Conservation (phyloP, 2,329 filamentous ascomycete species). For the Penicillium expansum region DNA sequence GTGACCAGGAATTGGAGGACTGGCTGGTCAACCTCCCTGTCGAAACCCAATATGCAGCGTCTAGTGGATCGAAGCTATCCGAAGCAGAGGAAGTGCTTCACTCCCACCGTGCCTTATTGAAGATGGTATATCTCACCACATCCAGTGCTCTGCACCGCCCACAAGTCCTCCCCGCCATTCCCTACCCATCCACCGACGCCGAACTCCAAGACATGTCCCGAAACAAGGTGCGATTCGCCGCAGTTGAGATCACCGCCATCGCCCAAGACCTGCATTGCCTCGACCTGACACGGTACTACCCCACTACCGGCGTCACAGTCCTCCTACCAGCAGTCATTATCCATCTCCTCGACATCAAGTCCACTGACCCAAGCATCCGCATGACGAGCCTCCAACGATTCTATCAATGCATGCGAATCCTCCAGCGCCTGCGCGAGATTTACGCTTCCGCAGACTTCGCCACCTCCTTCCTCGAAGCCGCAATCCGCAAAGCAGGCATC, state of each 20-base stretch:
- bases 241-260: conserved; percentile 80
- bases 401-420: conserved; percentile 87
- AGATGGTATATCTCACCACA: conserved; percentile 92
- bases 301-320: conserved; percentile 86
- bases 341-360: conserved; percentile 88
- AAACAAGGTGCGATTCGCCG: conserved; percentile 77
- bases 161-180: conserved; percentile 77
- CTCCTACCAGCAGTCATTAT: conserved; percentile 91
- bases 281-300: conserved; percentile 73
- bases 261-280: conserved; percentile 71
- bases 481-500: conserved; percentile 81
- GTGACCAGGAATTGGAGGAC: conserved; percentile 72
- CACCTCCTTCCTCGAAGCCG: conserved; percentile 90
- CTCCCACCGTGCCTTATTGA: conserved; percentile 78
- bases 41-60: conserved; percentile 68
- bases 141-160: conserved; percentile 87
- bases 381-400: conserved; percentile 75
- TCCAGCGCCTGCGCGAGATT: conserved; percentile 81
- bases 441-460: conserved; percentile 95
- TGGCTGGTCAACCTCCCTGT: conserved; percentile 73
- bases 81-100: conserved; percentile 51
- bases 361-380: conserved; percentile 67
- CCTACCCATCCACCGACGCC: conserved; percentile 54
- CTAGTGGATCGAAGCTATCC: conserved; percentile 57
- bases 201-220: conserved; percentile 80